Conservation (phyloP, 2,329 filamentous ascomycete species). For the Chalaropsis ovoidea region DNA sequence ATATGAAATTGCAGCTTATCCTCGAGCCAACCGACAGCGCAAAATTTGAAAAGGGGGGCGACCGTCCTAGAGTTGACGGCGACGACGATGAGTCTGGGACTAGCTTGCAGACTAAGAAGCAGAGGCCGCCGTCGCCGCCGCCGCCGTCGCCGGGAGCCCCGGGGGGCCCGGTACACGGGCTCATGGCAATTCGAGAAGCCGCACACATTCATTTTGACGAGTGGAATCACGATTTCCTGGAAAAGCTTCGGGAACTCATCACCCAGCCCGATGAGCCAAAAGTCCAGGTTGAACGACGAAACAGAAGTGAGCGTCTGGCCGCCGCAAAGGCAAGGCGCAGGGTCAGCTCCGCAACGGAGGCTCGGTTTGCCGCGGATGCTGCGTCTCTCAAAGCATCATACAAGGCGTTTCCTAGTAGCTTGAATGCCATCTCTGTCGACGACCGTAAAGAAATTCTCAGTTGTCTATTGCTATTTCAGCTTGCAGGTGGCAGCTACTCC, state of each 20-base stretch:
- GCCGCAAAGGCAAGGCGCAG: conserved; percentile 14
- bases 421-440: conserved; percentile 46
- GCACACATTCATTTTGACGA: conserved; percentile 22
- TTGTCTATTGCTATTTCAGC: conserved; percentile 57
- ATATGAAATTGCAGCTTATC: conserved; percentile 45
- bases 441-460: conserved; percentile 57
- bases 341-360: conserved; percentile 33
- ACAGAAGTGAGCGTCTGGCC: conserved; percentile 36
- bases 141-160: conserved; percentile 21
- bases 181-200: conserved; percentile 22
- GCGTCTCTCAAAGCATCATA: conserved; percentile 43
- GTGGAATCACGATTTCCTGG: conserved; percentile 23
- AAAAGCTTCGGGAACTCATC: conserved; percentile 21
- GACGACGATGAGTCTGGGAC: conserved; percentile 17
- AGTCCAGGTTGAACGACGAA: conserved; percentile 40
- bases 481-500: conserved; percentile 64
- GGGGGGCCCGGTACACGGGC: conserved; percentile 24
- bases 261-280: conserved; percentile 32
- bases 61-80: conserved; percentile 23
- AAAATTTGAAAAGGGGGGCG: conserved; percentile 20
- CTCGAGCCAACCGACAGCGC: conserved; percentile 22
- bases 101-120: not conserved
- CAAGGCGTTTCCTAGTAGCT: conserved; percentile 43
- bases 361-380: conserved; percentile 33
- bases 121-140: not conserved